These are phyloP conservation scores for Cladobotryum protrusum DNA, from an alignment of 2,329 filamentous ascomycete genomes.

Conservation along the genomic window DNA sequence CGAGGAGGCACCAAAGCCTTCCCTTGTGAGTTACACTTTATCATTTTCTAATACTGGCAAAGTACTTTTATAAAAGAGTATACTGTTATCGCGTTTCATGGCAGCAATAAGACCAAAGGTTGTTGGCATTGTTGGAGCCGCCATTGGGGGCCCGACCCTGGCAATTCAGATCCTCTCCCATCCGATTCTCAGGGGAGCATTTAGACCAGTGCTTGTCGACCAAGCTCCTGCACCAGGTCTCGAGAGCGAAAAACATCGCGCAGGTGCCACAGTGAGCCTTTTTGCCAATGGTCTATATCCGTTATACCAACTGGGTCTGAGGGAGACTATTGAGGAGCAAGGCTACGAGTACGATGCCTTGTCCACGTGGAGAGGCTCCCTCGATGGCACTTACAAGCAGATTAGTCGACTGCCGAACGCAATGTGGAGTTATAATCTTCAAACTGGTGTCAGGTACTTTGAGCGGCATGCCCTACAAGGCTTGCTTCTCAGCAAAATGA, in stretches of 20 bases:
- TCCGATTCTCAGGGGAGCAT: background rate
- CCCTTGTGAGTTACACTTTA: no score
- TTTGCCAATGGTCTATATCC: slow-evolving; percentile 20
- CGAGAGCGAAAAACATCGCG: slow-evolving; percentile 11
- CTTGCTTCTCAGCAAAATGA: slow-evolving; percentile 14
- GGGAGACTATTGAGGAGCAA: background rate
- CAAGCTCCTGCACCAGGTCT: background rate
- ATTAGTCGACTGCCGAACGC: slow-evolving; percentile 13
- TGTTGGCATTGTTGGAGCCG: background rate
- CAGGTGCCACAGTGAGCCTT: slow-evolving; percentile 18
- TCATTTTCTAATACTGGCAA: no score
- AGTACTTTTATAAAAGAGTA: no score
- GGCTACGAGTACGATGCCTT: background rate
- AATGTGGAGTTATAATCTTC: slow-evolving; percentile 17
- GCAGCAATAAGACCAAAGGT: background rate
- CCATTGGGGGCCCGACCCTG: background rate
- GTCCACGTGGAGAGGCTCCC: background rate
- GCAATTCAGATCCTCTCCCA: background rate
- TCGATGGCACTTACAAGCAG: background rate
- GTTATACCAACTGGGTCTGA: slow-evolving; percentile 15
- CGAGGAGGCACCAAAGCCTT: no score
- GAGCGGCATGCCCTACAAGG: slow-evolving; percentile 16
- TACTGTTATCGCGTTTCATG: no score
- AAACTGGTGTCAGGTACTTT: slow-evolving; percentile 17
- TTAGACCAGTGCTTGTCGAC: background rate